Evolutionary conservation across 1,284 basidiomycete species (phyloP).

Genomic region (Calocybe gambosa): DNA sequence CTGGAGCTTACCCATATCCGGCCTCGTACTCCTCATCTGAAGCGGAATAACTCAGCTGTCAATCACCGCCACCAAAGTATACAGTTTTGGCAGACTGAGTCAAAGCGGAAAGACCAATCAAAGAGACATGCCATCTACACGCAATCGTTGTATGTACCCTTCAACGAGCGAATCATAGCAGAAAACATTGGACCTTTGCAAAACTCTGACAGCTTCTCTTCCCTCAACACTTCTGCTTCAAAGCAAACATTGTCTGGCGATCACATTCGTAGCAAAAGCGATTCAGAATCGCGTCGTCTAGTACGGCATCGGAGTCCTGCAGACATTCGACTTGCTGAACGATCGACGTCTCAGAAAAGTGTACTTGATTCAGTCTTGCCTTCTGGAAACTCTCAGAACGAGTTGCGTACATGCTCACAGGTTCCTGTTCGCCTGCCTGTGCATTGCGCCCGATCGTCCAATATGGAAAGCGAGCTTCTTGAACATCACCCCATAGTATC

Average conservation of each 20-base stretch:
- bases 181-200: not conserved
- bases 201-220: not conserved
- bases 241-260: constrained; percentile 6
- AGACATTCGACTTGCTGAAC: constrained; percentile 1
- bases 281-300: not conserved
- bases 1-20: constrained; percentile 5
- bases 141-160: constrained; percentile 19
- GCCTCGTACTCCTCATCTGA: constrained; percentile 18
- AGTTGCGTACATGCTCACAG: constrained; percentile 11
- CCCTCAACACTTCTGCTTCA: constrained; percentile 1
- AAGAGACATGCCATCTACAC: constrained; percentile 34
- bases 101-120: constrained; percentile 17
- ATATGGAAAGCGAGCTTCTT: not conserved
- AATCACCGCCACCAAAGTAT: constrained; percentile 1
- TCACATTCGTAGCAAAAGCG: not conserved
- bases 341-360: not conserved
- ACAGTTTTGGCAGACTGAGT: not conserved
- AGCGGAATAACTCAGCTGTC: constrained; percentile 21
- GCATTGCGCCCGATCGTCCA: constrained; percentile 1
- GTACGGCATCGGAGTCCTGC: constrained; percentile 1
- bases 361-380: not conserved
- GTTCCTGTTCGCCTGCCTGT: not conserved
- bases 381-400: constrained; percentile 24
- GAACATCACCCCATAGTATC: constrained; percentile 24
- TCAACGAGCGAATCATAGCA: constrained; percentile 4